Percentiles rank a stretch among this genome's conserved stretches.
Conservation (phyloP, 805 yeast species). For the Lipomyces mesembrius region DNA sequence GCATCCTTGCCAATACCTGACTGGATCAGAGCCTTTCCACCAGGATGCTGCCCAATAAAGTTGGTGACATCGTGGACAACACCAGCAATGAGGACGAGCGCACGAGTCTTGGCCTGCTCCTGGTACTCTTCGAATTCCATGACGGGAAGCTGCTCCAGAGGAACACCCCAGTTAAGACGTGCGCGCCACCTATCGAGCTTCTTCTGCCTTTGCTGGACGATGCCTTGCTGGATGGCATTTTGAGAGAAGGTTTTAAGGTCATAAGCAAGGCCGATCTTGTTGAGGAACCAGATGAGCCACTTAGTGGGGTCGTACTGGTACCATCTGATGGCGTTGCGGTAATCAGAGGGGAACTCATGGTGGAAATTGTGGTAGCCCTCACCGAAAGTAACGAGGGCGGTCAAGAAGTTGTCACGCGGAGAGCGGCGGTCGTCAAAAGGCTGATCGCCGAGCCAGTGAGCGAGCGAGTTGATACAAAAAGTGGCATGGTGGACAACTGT, state of each 20-base stretch:
- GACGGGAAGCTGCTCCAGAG: slow-evolving; percentile 82
- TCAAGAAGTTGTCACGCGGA: slow-evolving; percentile 67
- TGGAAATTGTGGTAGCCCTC: slow-evolving; percentile 93
- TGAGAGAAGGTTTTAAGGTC: slow-evolving; percentile 61
- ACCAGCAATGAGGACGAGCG: slow-evolving; percentile 82
- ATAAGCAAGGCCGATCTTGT: slow-evolving; percentile 61
- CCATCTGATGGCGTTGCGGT: slow-evolving; percentile 72
- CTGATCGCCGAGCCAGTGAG: slow-evolving; percentile 76
- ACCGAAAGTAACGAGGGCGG: slow-evolving; percentile 75
- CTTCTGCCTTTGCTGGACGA: slow-evolving; percentile 82
- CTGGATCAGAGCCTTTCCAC: slow-evolving; percentile 77
- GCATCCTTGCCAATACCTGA: slow-evolving; percentile 93
- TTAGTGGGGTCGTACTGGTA: slow-evolving; percentile 88
- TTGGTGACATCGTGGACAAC: slow-evolving; percentile 93
- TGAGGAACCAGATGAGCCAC: slow-evolving; percentile 63
- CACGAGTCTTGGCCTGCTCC: slow-evolving; percentile 56
- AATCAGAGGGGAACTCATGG: slow-evolving; percentile 93
- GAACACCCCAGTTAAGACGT: slow-evolving; percentile 90
- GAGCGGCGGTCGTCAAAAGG: slow-evolving; percentile 77
- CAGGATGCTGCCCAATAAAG: slow-evolving; percentile 90
- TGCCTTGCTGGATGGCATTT: slow-evolving; percentile 68
- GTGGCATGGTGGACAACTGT: slow-evolving; percentile 78
- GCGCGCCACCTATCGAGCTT: slow-evolving; percentile 75
- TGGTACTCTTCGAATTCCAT: slow-evolving; percentile 60
- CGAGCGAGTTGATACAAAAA: slow-evolving; percentile 77